These are phyloP conservation scores for Aspergillus spinulosporus DNA, from an alignment of 2,329 filamentous ascomycete genomes.

Conservation along the genomic window DNA sequence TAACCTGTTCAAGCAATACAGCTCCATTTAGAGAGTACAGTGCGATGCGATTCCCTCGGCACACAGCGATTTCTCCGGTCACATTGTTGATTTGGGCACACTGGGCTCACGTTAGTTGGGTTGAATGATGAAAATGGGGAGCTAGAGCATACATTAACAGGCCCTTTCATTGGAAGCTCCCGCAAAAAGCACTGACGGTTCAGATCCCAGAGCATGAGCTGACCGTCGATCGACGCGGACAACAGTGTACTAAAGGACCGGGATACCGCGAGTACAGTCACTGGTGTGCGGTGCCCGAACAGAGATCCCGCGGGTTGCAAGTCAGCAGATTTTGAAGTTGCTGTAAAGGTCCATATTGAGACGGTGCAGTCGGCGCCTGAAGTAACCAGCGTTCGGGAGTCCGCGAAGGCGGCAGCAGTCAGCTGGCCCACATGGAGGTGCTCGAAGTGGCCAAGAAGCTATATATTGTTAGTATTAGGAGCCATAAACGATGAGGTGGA, in stretches of 20 bases:
- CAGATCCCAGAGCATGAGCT: slow-evolving; percentile 88
- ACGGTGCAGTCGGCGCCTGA: slow-evolving; percentile 91
- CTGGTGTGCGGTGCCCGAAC: slow-evolving; percentile 84
- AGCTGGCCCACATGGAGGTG: slow-evolving; percentile 91
- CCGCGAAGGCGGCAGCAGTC: slow-evolving; percentile 78
- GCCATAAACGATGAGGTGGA: not conserved
- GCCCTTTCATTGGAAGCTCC: slow-evolving; percentile 61
- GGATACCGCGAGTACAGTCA: slow-evolving; percentile 79
- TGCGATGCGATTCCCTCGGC: slow-evolving; percentile 70
- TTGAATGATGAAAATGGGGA: not conserved
- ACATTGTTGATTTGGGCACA: slow-evolving; percentile 87
- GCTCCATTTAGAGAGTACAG: slow-evolving; percentile 89
- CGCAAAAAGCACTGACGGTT: slow-evolving; percentile 86
- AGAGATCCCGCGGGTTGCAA: slow-evolving; percentile 75
- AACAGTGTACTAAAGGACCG: slow-evolving; percentile 86
- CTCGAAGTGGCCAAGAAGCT: slow-evolving; percentile 81
- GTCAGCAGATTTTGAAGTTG: slow-evolving; percentile 69
- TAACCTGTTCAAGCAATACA: slow-evolving; percentile 75
- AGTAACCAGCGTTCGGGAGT: slow-evolving; percentile 87
- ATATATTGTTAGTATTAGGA: slow-evolving; percentile 6
- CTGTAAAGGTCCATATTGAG: slow-evolving; percentile 74
- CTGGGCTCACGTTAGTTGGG: slow-evolving; percentile 49
- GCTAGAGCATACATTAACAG: slow-evolving; percentile 45
- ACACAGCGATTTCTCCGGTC: slow-evolving; percentile 84
- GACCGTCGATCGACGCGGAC: slow-evolving; percentile 77